Evolutionary conservation across 2,329 filamentous ascomycete genomes (phyloP).

Genomic region (Diaporthe humulicola): DNA sequence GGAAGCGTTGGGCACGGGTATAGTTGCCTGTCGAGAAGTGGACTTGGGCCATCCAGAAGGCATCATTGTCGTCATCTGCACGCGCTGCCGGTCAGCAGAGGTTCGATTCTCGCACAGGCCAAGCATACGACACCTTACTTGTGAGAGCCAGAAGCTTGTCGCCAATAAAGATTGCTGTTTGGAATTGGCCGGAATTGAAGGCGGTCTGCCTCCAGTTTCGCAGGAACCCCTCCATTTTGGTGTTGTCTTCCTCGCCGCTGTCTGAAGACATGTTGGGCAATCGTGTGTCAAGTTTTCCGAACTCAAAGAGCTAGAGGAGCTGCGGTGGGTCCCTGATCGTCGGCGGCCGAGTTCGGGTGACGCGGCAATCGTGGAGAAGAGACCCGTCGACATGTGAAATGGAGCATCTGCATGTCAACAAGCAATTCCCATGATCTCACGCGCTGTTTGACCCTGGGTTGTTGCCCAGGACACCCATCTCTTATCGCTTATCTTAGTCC

Average conservation of each 20-base stretch:
- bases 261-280: slow-evolving; percentile 40
- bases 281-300: slow-evolving; percentile 6
- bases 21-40: slow-evolving; percentile 97
- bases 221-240: slow-evolving; percentile 88
- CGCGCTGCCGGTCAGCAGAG: slow-evolving; percentile 38
- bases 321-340: slow-evolving; percentile 19
- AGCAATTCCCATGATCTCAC: not conserved
- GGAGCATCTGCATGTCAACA: slow-evolving; percentile 13
- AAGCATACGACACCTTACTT: slow-evolving; percentile 63
- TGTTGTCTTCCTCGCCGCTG: slow-evolving; percentile 37
- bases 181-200: slow-evolving; percentile 94
- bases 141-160: slow-evolving; percentile 97
- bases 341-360: slow-evolving; percentile 7
- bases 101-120: not conserved
- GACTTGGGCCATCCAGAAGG: slow-evolving; percentile 97
- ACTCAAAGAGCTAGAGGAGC: not conserved
- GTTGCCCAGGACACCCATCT: not conserved
- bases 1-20: slow-evolving; percentile 87
- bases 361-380: slow-evolving; percentile 1
- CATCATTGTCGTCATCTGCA: slow-evolving; percentile 90
- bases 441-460: not conserved
- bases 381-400: not conserved
- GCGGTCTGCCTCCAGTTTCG: slow-evolving; percentile 96
- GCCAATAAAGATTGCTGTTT: slow-evolving; percentile 95
- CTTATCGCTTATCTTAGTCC: slow-evolving; percentile 25